phyloP scores from a whole-genome alignment of 306 rosid species.

The Vigna nakashimae region DNA sequence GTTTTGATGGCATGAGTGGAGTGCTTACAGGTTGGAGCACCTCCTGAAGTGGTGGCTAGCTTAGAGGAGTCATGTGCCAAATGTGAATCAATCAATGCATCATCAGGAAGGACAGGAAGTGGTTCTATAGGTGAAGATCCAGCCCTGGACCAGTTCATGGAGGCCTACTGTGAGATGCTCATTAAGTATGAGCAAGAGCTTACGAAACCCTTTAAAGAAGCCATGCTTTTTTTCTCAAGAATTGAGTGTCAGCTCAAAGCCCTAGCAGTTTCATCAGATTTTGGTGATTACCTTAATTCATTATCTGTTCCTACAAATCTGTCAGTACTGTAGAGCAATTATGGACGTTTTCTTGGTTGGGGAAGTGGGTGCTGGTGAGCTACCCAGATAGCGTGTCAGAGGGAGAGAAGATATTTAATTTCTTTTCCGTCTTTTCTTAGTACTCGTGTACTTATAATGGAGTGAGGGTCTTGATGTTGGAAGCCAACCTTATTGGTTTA shows the following conservation, averaged over 20 bases:
- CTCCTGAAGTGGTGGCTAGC: constrained; percentile 87
- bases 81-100: constrained; percentile 37
- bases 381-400: background rate
- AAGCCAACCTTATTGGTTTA: too few relatives aligned
- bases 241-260: constrained; percentile 87
- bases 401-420: background rate
- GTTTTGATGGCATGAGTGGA: constrained; percentile 6
- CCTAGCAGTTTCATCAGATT: constrained; percentile 68
- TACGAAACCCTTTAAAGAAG: constrained; percentile 92
- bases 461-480: too few relatives aligned
- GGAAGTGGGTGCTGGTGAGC: constrained; percentile 10
- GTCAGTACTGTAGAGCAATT: constrained; percentile 6
- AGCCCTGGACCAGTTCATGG: constrained; percentile 96
- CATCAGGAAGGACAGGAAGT: constrained; percentile 47
- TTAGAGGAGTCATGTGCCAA: constrained; percentile 75
- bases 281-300: constrained; percentile 53
- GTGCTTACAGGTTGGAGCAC: constrained; percentile 81
- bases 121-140: constrained; percentile 61
- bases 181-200: constrained; percentile 93
- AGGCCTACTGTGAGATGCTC: constrained; percentile 98
- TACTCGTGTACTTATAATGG: too few relatives aligned
- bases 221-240: constrained; percentile 83
- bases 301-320: constrained; percentile 29
- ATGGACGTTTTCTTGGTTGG: constrained; percentile 17
- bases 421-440: too few relatives aligned